Evolutionary conservation across 352 stramenopile genomes (phyloP).

Genomic region (Globisporangium recalcitrans): DNA sequence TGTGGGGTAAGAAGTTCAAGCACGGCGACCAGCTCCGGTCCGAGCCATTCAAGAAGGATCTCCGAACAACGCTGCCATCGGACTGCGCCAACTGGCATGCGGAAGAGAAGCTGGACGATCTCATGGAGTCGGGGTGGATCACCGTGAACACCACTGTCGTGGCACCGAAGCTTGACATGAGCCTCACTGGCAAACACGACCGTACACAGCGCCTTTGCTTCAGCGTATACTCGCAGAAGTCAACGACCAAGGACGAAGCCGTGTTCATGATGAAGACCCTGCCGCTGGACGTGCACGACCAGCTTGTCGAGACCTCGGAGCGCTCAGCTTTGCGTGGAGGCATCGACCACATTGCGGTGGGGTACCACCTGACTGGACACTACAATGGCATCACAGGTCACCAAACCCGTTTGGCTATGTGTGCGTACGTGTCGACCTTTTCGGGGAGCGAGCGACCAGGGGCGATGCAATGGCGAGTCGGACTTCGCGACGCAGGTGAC

Average conservation of each 20-base stretch:
- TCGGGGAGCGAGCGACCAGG: constrained; percentile 9
- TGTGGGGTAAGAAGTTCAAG: constrained; percentile 54
- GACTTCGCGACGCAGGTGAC: constrained; percentile 5
- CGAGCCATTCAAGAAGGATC: constrained; percentile 26
- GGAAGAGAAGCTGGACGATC: constrained; percentile 27
- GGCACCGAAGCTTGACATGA: constrained; percentile 33
- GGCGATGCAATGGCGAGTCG: constrained; percentile 16
- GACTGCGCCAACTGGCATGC: constrained; percentile 14
- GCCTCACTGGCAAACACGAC: constrained; percentile 23
- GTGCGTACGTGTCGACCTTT: constrained; percentile 34
- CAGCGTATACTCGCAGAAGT: constrained; percentile 45
- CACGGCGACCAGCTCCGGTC: constrained; percentile 46
- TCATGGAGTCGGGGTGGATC: constrained; percentile 30
- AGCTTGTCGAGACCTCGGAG: constrained; percentile 17
- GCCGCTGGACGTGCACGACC: constrained; percentile 38
- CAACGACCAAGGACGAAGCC: constrained; percentile 33
- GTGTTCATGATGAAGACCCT: constrained; percentile 69
- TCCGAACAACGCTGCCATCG: constrained; percentile 9
- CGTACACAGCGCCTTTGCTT: constrained; percentile 56
- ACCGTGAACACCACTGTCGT: constrained; percentile 48
- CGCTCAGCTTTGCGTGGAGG: constrained; percentile 25
- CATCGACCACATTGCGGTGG: constrained; percentile 56
- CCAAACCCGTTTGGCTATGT: constrained; percentile 54
- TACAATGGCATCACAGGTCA: constrained; percentile 45
- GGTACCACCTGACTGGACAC: constrained; percentile 49